Conservation (phyloP, 164 flowering plant species). For the Euptelea pleiosperma region DNA sequence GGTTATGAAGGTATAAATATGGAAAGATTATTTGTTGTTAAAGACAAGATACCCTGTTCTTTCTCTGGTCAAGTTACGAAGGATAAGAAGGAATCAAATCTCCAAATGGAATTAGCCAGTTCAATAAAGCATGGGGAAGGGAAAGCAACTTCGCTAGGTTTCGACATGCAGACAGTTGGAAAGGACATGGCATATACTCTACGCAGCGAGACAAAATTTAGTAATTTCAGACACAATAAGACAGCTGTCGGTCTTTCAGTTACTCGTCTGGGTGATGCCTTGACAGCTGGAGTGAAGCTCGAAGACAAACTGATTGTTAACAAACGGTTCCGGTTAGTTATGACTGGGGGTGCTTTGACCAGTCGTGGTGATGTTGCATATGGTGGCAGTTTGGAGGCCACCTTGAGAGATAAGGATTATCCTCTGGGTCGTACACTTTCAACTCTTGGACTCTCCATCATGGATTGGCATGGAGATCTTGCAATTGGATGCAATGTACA, state of each 20-base stretch:
- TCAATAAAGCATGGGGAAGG: slow-evolving; percentile 84
- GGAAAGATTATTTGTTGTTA: slow-evolving; percentile 74
- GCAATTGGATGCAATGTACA: slow-evolving; percentile 87
- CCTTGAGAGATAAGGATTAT: slow-evolving; percentile 77
- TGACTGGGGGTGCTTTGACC: slow-evolving; percentile 85
- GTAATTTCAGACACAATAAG: slow-evolving; percentile 60
- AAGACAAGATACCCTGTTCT: slow-evolving; percentile 75
- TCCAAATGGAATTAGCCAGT: slow-evolving; percentile 87
- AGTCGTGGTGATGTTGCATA: slow-evolving; percentile 89
- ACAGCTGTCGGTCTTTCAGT: slow-evolving; percentile 75
- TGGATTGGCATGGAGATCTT: slow-evolving; percentile 99
- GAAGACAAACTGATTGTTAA: slow-evolving; percentile 73
- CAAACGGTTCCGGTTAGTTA: slow-evolving; percentile 59
- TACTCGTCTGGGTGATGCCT: slow-evolving; percentile 69
- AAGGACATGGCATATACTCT: slow-evolving; percentile 86
- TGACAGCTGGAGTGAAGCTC: slow-evolving; percentile 78
- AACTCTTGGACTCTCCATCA: slow-evolving; percentile 77
- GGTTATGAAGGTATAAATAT: slow-evolving; percentile 93
- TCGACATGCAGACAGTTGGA: slow-evolving; percentile 90
- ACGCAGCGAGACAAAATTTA: slow-evolving; percentile 71
- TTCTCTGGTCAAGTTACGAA: slow-evolving; percentile 85
- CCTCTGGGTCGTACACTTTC: slow-evolving; percentile 74
- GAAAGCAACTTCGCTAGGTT: slow-evolving; percentile 77
- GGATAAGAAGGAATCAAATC: slow-evolving; percentile 88
- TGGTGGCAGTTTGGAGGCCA: slow-evolving; percentile 94